Evolutionary conservation across 176 grass and related monocot species (phyloP), one percentile per base, ranked within the genome.

Genomic region (Pontederia crassipes): DNA sequence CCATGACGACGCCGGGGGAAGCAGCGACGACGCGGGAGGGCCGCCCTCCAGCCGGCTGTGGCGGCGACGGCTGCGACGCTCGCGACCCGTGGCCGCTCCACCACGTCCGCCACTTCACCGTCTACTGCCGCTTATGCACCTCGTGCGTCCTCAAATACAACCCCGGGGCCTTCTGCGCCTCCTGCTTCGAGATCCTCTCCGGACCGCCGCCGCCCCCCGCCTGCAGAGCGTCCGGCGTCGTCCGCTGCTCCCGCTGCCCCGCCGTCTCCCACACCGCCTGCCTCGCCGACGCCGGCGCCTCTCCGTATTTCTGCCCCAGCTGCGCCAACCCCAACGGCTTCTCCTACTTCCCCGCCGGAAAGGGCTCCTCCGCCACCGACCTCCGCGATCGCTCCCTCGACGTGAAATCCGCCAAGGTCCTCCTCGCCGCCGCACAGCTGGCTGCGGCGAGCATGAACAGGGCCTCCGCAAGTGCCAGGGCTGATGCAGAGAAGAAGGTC

Each of bases 81-180:
- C 79, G 81, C 28, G 84, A 98, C 8, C 75, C 93, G 12, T 92
- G 93, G 93, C 87, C 84, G 9, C 93, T 98, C 13, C 84, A 98
- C 84, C 74, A 98, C 65, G 68, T 98, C 56, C 82, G 78, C 49
- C 84, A 98, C 79, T 67, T 83, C 9, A 82, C 81, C 57, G 87
- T 88, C 32, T 98, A 76, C 67, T 82, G 81, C 67, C 84, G 71
- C 12, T 74, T 98, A 55, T 98, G 93, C 81, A 92, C 93, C 64
- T 71, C 79, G 32, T 98, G 87, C 65, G 87, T 98, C 51, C 79
- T 98, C 67, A 82, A 80, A 46, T 91, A 98, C 81, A 71, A 81
- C 68, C 84, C 79, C 1, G 52, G 75, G 28, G 28, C 61, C 67
- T 92, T 92, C 74, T 98, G 93, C 81, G 75, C 84, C 10, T 56